Base-by-base conservation (phyloP, 164 flowering plant species). In the Berberis thunbergii region DNA sequence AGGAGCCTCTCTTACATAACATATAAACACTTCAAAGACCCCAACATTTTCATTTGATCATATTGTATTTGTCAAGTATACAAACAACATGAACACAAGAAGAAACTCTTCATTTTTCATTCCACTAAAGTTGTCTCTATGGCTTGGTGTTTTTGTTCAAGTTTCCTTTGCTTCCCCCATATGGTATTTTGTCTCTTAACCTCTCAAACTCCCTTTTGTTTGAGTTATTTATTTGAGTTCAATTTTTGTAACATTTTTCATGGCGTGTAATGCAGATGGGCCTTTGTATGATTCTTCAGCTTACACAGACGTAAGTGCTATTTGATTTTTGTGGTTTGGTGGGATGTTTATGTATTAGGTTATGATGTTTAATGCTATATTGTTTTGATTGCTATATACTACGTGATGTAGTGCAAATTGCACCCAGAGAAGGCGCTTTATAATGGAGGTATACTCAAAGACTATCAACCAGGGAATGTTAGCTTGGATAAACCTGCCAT, bases 221-320 rank as follows among this genome's bases (percentile, higher is more conserved):
- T 54, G 54, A 43, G 48, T 4, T 9, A 12, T 58, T n/a, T 38
- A 26, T 2, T 42, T 59, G 1, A 43, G 11, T 41, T 63, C 41
- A 54, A 13, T 13, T 62, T 64, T 26, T 26, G 26, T 26, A 26
- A 6, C 57, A 7, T 49, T 12, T 38, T 52, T 64, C 53, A 3
- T 52, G 8, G n/a, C 46, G 6, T 8, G 13, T 65, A 43, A 61
- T 74, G 83, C 86, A 88, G 97, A 82, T 70, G 91, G 86, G 54
- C 90, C 86, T 46, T 41, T 74, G 0, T 91, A 91, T 61, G 96
- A 91, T 70, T 78, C 70, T 55, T 77, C 93, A 9, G 97, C 97
- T 57, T 86, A 84, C 68, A 77, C 85, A 0, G 79, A 91, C 93
- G 96, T 91, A 78, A 41, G 26, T 63, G 3, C 5, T 13, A 10